Evolutionary conservation across 2,329 filamentous ascomycete genomes (phyloP).

Genomic region (Lomentospora prolificans): DNA sequence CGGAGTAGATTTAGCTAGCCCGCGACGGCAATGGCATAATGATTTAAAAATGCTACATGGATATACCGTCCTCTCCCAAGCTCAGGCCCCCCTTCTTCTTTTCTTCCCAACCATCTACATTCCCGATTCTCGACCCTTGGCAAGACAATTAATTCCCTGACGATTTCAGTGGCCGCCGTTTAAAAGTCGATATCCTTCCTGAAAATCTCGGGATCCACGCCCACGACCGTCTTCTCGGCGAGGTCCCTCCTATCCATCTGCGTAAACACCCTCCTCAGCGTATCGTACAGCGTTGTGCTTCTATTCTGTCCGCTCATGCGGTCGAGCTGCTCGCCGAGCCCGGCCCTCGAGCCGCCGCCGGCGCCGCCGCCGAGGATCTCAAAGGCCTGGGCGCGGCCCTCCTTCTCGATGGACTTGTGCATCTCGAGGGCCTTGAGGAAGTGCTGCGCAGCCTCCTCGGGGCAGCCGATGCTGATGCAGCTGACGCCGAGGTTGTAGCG

Average conservation of each 20-base stretch:
- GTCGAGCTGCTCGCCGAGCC: conserved; percentile 64
- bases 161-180: too few relatives aligned
- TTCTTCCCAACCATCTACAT: neutral
- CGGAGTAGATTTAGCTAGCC: too few relatives aligned
- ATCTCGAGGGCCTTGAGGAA: conserved; percentile 85
- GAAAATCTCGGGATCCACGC: conserved; percentile 86
- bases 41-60: too few relatives aligned
- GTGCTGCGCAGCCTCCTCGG: conserved; percentile 85
- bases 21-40: too few relatives aligned
- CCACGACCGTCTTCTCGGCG: conserved; percentile 75
- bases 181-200: conserved; percentile 47
- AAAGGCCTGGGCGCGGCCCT: conserved; percentile 71
- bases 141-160: too few relatives aligned
- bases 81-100: too few relatives aligned
- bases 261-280: conserved; percentile 84
- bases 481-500: conserved; percentile 93
- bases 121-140: too few relatives aligned
- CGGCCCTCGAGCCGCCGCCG: conserved; percentile 18
- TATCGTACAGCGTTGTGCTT: conserved; percentile 95
- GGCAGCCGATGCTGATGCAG: conserved; percentile 96
- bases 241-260: conserved; percentile 89
- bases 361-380: conserved; percentile 62
- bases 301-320: conserved; percentile 90
- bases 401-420: conserved; percentile 87
- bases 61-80: too few relatives aligned